Evolutionary conservation across 345 rosid genomes (phyloP).

Genomic region (Acer saccharum): DNA sequence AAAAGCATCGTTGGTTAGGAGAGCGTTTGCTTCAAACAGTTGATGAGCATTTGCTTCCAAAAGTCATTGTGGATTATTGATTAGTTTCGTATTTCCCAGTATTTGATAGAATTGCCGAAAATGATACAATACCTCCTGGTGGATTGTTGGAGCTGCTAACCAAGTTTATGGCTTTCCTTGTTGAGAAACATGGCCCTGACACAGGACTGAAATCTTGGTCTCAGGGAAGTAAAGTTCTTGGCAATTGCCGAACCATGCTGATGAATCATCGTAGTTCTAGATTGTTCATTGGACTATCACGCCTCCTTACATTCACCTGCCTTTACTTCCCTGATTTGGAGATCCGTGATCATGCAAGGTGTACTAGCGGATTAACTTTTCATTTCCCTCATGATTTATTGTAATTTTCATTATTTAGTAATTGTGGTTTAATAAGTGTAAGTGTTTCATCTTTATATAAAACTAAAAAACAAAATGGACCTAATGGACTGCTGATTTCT

Average conservation of each 20-base stretch:
- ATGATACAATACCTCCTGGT: slow-evolving; percentile 72
- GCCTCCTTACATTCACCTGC: slow-evolving; percentile 81
- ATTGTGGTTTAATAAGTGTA: not conserved
- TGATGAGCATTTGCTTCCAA: slow-evolving; percentile 70
- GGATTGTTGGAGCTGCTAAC: slow-evolving; percentile 65
- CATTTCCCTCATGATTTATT: not conserved
- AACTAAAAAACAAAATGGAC: not conserved
- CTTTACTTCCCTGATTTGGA: slow-evolving; percentile 93
- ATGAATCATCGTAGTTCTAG: slow-evolving; percentile 85
- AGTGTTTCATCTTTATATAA: not conserved
- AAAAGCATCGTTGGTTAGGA: slow-evolving; percentile 78
- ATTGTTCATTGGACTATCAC: slow-evolving; percentile 79
- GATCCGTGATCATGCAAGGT: slow-evolving; percentile 95
- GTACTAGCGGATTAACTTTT: slow-evolving; percentile 18
- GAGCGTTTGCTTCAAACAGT: slow-evolving; percentile 77
- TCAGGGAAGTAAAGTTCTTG: slow-evolving; percentile 87
- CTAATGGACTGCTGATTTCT: not conserved
- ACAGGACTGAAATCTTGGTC: slow-evolving; percentile 83
- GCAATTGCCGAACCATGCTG: slow-evolving; percentile 86
- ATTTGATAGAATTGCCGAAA: slow-evolving; percentile 74
- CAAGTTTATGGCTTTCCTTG: slow-evolving; percentile 65
- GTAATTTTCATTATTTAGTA: not conserved
- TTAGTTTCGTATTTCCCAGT: slow-evolving; percentile 75
- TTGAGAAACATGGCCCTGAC: slow-evolving; percentile 62
- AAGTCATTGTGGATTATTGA: slow-evolving; percentile 52